A percentile compares a stretch with the other conserved stretches of the same genome.
phyloP scores from a whole-genome alignment of 1,284 basidiomycete species.

The Malassezia caprae region DNA sequence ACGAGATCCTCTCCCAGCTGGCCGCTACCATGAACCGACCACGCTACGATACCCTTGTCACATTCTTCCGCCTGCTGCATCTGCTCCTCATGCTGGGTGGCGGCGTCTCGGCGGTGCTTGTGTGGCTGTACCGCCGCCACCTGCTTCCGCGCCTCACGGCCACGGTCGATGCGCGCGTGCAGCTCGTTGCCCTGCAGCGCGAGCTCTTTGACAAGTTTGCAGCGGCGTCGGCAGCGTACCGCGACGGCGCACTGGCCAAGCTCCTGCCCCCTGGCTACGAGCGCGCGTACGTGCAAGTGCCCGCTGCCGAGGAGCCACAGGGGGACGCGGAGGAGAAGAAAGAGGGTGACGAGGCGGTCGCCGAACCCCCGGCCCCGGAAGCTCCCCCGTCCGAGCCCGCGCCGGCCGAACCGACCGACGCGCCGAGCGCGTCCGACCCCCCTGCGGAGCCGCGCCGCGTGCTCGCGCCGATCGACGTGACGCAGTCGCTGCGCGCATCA shows the following conservation, averaged over 20 bases:
- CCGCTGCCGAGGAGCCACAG: not conserved
- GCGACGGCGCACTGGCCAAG: conserved; percentile 7
- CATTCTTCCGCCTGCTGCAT: conserved; percentile 36
- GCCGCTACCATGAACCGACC: conserved; percentile 12
- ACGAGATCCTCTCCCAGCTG: conserved; percentile 7
- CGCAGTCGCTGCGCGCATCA: conserved; percentile 25
- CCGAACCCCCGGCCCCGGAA: no score
- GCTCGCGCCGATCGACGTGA: conserved; percentile 34
- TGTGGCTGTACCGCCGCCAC: conserved; percentile 31
- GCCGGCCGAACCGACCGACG: not conserved
- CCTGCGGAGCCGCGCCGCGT: conserved; percentile 3
- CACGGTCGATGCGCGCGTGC: conserved; percentile 30
- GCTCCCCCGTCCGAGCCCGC: no score
- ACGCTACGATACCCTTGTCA: conserved; percentile 38
- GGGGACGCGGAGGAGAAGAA: not conserved
- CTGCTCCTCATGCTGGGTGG: conserved; percentile 38
- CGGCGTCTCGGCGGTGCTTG: conserved; percentile 27
- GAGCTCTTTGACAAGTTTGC: conserved; percentile 25
- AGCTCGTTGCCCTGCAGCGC: conserved; percentile 29
- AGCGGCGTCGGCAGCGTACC: conserved; percentile 15
- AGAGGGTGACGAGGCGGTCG: no score
- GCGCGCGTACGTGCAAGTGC: conserved; percentile 14
- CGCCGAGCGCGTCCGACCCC: not conserved
- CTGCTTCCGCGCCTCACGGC: conserved; percentile 32
- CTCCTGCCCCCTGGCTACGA: conserved; percentile 12